Evolutionary conservation across 768 basidiomycete species (phyloP), one percentile per base, ranked within the genome.

Genomic region (Boletus reticuloceps): DNA sequence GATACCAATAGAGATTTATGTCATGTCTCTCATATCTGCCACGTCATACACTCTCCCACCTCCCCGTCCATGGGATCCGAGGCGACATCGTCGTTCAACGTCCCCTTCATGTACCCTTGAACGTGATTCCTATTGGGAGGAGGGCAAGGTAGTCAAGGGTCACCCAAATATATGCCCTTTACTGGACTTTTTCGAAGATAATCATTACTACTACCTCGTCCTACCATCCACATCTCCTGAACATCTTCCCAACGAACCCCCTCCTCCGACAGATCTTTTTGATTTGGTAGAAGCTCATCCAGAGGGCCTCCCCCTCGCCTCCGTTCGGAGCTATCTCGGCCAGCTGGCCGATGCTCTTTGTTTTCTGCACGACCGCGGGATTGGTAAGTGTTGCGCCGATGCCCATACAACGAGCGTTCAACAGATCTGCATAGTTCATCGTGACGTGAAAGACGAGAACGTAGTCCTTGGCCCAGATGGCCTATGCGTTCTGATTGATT

Each of bases 401-500:
- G 13, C 20, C 20, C n/a, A 37, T 43, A 41, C 40, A 46, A 42
- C 58, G 58, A 54, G 56, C 34, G 46, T 40, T 38, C 62, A 47
- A 60, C 51, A 49, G 39, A 45, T 51, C 27, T 45, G 20, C 11
- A 6, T 60, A 91, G 90, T 98, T 11, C 96, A 99, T 71, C 90
- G 96, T 50, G 96, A 99, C 66, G 86, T 99, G 71, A 99, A 99
- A 74, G 96, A 99, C 64, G 96, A 99, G 71, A 97, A 98, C 69
- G 89, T 94, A 16, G 87, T 94, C 37, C 79, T 94, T 41, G 91
- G 89, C 9, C 83, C 86, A 16, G 72, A 81, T 43, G 94, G 91
- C 31, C 84, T 82, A 67, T 94, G 91, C 68, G 86, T 98, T 69
- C 72, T 99, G 64, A 98, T 99, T 67, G 96, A 99, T 68, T 99